Evolutionary conservation across 202 grass and related monocot genomes (phyloP).

Genomic region (Brachypodium distachyon): DNA sequence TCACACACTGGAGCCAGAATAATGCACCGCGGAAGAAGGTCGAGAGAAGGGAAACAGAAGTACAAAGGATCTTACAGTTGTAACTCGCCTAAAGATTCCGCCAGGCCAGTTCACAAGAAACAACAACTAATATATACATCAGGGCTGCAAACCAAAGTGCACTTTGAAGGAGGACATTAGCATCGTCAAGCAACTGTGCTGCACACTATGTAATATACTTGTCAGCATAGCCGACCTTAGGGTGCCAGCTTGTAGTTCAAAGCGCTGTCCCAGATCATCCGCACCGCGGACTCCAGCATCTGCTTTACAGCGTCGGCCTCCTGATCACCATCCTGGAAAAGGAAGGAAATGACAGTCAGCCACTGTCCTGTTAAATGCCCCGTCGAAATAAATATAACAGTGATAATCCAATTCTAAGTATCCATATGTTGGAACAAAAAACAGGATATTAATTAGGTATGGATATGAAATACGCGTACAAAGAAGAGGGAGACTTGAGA

Average conservation of each 20-base stretch:
- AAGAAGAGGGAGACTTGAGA: background rate
- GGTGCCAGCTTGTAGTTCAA: conserved; percentile 12
- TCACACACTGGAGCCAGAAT: no score
- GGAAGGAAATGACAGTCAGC: background rate
- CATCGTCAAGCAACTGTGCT: no score
- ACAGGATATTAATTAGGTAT: background rate
- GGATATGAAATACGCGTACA: background rate
- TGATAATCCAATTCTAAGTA: background rate
- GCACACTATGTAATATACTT: no score
- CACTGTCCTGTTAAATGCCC: background rate
- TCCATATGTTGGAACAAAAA: background rate
- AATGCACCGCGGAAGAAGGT: no score
- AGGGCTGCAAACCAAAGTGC: background rate
- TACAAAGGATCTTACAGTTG: no score
- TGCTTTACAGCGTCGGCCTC: conserved; percentile 3
- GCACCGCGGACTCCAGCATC: conserved; percentile 24
- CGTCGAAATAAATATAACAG: background rate
- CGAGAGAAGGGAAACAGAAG: no score
- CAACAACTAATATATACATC: background rate
- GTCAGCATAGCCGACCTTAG: background rate
- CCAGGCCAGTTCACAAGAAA: background rate
- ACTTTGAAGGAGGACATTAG: background rate
- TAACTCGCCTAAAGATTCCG: no score
- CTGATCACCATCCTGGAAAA: conserved; percentile 7
- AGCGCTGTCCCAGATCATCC: conserved; percentile 29